Evolutionary conservation across 352 stramenopile genomes (phyloP).

Genomic region (Aphanomyces astaci): DNA sequence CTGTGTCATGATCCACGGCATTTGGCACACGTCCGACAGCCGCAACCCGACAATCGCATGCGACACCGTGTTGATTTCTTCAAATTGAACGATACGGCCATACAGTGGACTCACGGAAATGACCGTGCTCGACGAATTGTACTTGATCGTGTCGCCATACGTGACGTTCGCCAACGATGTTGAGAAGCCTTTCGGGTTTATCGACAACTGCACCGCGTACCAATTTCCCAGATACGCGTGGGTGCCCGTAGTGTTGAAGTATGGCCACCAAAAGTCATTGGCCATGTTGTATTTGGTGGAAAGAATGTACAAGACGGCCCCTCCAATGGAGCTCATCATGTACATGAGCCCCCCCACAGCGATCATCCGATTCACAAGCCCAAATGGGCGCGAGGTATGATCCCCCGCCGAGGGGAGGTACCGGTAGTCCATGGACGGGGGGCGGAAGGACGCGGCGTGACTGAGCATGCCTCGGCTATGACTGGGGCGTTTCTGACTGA

Average conservation of each 20-base stretch:
- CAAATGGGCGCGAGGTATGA: too few species aligned
- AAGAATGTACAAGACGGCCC: neutral
- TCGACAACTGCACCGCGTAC: neutral
- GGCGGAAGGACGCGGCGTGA: too few species aligned
- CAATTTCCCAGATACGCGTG: neutral
- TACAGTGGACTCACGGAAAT: neutral
- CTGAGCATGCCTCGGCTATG: too few species aligned
- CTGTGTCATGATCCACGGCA: slow-evolving; percentile 5
- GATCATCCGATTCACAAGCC: too few species aligned
- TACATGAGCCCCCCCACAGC: neutral
- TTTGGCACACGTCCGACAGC: neutral
- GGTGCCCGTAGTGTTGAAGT: slow-evolving; percentile 1
- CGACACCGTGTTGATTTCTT: neutral
- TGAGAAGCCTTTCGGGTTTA: neutral
- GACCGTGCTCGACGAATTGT: neutral
- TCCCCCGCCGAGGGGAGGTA: too few species aligned
- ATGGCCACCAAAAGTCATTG: slow-evolving; percentile 17
- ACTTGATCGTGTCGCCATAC: neutral
- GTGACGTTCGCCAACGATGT: neutral
- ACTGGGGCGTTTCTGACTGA: too few species aligned
- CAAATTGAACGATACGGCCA: neutral
- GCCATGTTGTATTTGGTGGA: neutral
- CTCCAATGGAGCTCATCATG: neutral
- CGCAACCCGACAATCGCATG: neutral
- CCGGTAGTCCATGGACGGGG: too few species aligned